Base-by-base conservation (phyloP, 371 early-diverging fungal genomes). In the Mucor sp. region DNA sequence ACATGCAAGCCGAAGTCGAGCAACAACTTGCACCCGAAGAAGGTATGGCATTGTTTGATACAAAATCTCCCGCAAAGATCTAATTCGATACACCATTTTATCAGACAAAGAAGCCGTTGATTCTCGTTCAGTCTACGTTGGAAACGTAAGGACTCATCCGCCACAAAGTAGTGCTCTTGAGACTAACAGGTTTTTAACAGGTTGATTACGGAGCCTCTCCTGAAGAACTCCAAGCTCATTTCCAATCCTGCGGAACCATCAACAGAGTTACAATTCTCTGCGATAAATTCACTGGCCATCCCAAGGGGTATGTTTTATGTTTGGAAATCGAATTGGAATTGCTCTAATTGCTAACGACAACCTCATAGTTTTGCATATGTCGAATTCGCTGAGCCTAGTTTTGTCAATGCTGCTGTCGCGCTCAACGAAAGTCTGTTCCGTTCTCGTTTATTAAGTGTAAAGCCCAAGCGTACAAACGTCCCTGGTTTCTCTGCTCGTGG, bases 161-260 rank as follows among this genome's bases (percentile, higher is more conserved):
- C 23, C 1, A 30, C 6, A 27, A 4, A 32, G n/a, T 17, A 2
- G 11, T 4, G 30, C 15, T 25, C 25, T 53, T 15, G 27, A 56
- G 27, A n/a, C 17, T 15, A 56, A 56, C n/a, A 56, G 0, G 14
- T 30, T 1, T 28, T n/a, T 32, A 8, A 19, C 68, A 92, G 90
- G 92, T 99, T 21, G 99, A 99, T 75, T 99, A 97, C 82, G 87
- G 86, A 30, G 84, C 97, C 27, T 95, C 98, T 44, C 97, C 98
- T 27, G 98, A 98, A 76, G 96, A 98, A 74, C 85, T 99, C 43
- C 97, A 98, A 80, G 91, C 92, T 25, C 97, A 95, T 71, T 99
- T 99, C 74, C 93, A 95, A 77, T 88, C 94, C 9, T 97, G 97
- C 76, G 99, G 99, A n/a, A 90, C 93, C 23, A 97, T 99, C 70